Percentiles rank a stretch among this genome's conserved stretches.
Evolutionary conservation across 805 yeast species (phyloP).

Genomic region (Schizosaccharomyces lindneri): DNA sequence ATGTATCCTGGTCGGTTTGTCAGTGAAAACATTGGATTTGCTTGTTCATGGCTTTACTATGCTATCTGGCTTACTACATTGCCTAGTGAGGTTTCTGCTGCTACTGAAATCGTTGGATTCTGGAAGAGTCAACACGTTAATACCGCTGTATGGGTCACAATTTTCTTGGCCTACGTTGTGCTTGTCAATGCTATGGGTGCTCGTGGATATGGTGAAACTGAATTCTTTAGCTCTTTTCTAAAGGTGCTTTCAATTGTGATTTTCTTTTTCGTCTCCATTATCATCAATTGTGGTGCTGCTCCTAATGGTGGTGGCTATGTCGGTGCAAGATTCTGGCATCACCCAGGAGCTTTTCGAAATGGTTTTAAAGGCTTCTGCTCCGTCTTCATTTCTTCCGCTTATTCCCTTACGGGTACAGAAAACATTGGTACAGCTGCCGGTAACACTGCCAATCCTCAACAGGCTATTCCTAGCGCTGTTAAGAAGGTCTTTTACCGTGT

Average conservation of each 20-base stretch:
- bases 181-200: constrained; percentile 23
- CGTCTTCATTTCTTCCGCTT: constrained; percentile 43
- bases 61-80: constrained; percentile 39
- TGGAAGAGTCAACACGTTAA: constrained; percentile 21
- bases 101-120: constrained; percentile 28
- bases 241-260: constrained; percentile 44
- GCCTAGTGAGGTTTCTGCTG: constrained; percentile 43
- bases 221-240: constrained; percentile 34
- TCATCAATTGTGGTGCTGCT: constrained; percentile 50
- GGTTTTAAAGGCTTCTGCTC: constrained; percentile 40
- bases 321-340: constrained; percentile 45
- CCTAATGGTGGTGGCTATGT: constrained; percentile 39
- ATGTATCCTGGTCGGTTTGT: constrained; percentile 37
- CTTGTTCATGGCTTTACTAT: constrained; percentile 40
- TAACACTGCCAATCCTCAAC: constrained; percentile 37
- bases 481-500: constrained; percentile 60
- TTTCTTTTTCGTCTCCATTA: constrained; percentile 35
- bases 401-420: constrained; percentile 37
- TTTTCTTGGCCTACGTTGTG: constrained; percentile 22
- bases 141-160: constrained; percentile 30
- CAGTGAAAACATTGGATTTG: constrained; percentile 13
- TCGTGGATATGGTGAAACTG: constrained; percentile 21
- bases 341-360: constrained; percentile 44
- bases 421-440: constrained; percentile 48
- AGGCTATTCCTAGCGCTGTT: constrained; percentile 37